phyloP scores from a whole-genome alignment of 2,329 filamentous ascomycete genomes.

The Cyclaneusma minus region DNA sequence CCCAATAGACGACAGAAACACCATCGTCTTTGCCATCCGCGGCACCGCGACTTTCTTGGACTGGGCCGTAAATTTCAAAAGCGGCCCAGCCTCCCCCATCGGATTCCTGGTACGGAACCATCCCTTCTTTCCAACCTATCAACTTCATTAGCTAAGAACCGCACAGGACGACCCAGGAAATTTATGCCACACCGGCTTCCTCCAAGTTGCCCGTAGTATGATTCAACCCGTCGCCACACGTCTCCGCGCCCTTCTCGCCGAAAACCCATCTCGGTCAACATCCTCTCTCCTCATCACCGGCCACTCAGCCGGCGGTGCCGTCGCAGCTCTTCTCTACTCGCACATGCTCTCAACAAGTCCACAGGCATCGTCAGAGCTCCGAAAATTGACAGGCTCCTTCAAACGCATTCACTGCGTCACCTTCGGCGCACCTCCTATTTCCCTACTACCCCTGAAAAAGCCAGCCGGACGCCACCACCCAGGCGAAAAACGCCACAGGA shows the following conservation, averaged over 20 bases:
- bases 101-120: slow-evolving; percentile 42
- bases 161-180: slow-evolving; percentile 61
- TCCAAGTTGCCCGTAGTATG: slow-evolving; percentile 64
- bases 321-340: slow-evolving; percentile 46
- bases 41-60: slow-evolving; percentile 71
- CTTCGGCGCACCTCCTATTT: slow-evolving; percentile 71
- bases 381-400: slow-evolving; percentile 52
- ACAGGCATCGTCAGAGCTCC: slow-evolving; percentile 50
- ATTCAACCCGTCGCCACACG: slow-evolving; percentile 54
- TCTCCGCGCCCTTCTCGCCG: slow-evolving; percentile 52
- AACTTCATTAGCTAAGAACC: slow-evolving; percentile 6
- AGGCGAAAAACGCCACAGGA: too few relatives aligned
- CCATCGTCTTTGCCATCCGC: slow-evolving; percentile 71
- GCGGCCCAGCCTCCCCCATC: slow-evolving; percentile 45
- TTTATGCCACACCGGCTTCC: slow-evolving; percentile 66
- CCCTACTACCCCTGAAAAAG: slow-evolving; percentile 50
- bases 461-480: slow-evolving; percentile 31
- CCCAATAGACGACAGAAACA: slow-evolving; percentile 60
- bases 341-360: slow-evolving; percentile 57
- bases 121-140: slow-evolving; percentile 3
- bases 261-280: slow-evolving; percentile 48
- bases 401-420: slow-evolving; percentile 71
- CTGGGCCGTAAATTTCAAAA: slow-evolving; percentile 72
- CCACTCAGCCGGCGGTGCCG: slow-evolving; percentile 35
- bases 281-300: slow-evolving; percentile 52